Base-by-base conservation (phyloP, 768 basidiomycete species). In the Boletus edulis region DNA sequence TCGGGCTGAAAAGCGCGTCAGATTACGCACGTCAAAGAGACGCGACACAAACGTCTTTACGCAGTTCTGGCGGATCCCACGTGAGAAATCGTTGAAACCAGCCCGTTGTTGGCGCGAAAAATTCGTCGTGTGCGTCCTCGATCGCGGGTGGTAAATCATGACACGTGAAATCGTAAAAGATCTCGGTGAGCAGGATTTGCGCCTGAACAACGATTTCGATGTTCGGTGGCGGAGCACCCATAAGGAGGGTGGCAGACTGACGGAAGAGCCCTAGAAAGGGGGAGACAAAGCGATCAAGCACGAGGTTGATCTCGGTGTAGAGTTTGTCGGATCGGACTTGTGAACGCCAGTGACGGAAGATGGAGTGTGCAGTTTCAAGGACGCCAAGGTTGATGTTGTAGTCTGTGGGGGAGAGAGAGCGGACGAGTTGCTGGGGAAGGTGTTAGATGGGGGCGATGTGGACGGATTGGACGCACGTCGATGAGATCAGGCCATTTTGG, bases 71-170 rank as follows among this genome's bases (percentile, higher is more conserved):
- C 2, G 88, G 83, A 64, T 94, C 83, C 91, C 91, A 96, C 5
- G 76, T 74, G 58, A 98, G 72, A 63, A 97, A 91, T 52, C 80
- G 81, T 55, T 92, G 83, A 67, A 98, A 89, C 76, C 84, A 85
- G 2, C 90, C 90, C 3, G 70, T 74, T 0, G 74, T 74, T 1
- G 84, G 76, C 4, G 79, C 85, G 70, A 98, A 97, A 69, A 96
- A 97, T 56, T 88, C 82, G 18, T 80, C 75, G 55, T 94, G 84
- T 27, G 84, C 76, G 64, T 98, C 97, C 68, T 99, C 97, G 62
- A 99, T 86, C 60, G 86, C 88, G 14, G 94, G 93, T 5, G 95
- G 97, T 17, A 98, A 78, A 72, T 99, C 97, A 60, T 98, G 96
- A 61, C 90, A 91, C 3, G 89, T 94, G 59, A 99, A 83, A 71